A percentile compares a stretch with the other conserved stretches of the same genome.
Evolutionary conservation across 352 stramenopile genomes (phyloP).

Genomic region (Globisporangium cystogenes): DNA sequence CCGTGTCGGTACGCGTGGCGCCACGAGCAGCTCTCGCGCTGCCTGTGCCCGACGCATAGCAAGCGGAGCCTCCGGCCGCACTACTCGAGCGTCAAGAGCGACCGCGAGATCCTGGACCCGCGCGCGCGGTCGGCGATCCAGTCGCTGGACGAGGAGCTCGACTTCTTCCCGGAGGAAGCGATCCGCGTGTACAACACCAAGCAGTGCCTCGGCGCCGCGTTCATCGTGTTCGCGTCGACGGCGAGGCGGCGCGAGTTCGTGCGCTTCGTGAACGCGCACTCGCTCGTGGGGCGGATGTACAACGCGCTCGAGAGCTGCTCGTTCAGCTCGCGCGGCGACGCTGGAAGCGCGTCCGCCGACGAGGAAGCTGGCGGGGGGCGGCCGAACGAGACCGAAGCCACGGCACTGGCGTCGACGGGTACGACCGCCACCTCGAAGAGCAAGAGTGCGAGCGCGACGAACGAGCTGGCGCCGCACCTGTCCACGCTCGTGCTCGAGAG

Average conservation of each 20-base stretch:
- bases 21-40: constrained; percentile 26
- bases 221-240: constrained; percentile 68
- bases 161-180: constrained; percentile 67
- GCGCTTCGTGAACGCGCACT: constrained; percentile 36
- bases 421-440: background rate
- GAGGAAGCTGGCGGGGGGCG: background rate
- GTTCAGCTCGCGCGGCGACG: constrained; percentile 15
- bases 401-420: background rate
- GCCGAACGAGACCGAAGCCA: background rate
- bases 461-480: constrained; percentile 33
- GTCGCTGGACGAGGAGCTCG: constrained; percentile 55
- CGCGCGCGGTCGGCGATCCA: constrained; percentile 17
- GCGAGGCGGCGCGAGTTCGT: constrained; percentile 57
- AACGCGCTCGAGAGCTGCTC: constrained; percentile 34
- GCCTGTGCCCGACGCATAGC: constrained; percentile 26
- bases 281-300: constrained; percentile 24
- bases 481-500: constrained; percentile 49
- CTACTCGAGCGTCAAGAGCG: constrained; percentile 24
- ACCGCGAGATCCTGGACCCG: constrained; percentile 23
- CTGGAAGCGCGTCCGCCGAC: constrained; percentile 8
- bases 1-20: constrained; percentile 51
- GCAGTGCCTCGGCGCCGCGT: constrained; percentile 57
- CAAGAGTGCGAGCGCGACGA: background rate
- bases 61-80: constrained; percentile 5
- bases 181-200: constrained; percentile 52